These are phyloP conservation scores for Cytidiella melzeri DNA, from an alignment of 768 basidiomycete genomes.

Conservation along the genomic window DNA sequence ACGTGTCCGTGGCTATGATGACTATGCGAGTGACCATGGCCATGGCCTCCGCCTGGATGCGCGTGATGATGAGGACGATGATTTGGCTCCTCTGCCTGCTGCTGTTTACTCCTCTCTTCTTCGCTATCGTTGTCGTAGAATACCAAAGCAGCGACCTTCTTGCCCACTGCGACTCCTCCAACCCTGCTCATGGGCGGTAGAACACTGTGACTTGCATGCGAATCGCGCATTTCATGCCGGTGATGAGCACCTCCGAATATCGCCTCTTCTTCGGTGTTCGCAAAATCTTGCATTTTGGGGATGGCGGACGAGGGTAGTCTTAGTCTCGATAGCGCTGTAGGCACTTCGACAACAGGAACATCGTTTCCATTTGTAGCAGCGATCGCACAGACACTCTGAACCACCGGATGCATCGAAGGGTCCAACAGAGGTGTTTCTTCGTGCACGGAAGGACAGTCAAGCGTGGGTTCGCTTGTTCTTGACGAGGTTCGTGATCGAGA, in stretches of 20 bases:
- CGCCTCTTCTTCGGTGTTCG: constrained; percentile 2
- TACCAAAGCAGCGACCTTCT: constrained; percentile 12
- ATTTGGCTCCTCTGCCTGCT: background rate
- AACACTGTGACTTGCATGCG: constrained; percentile 18
- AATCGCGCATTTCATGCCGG: constrained; percentile 19
- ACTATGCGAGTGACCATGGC: background rate
- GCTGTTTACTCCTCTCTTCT: background rate
- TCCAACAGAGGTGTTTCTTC: background rate
- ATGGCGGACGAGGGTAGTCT: too few species aligned
- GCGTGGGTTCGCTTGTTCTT: background rate
- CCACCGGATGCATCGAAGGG: background rate
- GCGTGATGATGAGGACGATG: constrained; percentile 2
- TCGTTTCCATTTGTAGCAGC: background rate
- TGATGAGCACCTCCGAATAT: constrained; percentile 24
- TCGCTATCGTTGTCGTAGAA: constrained; percentile 9
- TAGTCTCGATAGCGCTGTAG: background rate
- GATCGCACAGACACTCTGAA: background rate
- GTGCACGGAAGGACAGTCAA: background rate
- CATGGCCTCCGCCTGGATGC: background rate
- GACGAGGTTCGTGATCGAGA: background rate
- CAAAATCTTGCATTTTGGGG: background rate
- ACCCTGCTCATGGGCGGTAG: constrained; percentile 1
- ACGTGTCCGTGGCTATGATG: constrained; percentile 16
- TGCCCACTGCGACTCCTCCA: background rate
- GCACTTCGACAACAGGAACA: background rate